Percentiles rank a stretch among this genome's conserved stretches.
These are phyloP conservation scores for Pestalotiopsis sp. DNA, from an alignment of 2,329 filamentous ascomycete genomes.

Conservation along the genomic window DNA sequence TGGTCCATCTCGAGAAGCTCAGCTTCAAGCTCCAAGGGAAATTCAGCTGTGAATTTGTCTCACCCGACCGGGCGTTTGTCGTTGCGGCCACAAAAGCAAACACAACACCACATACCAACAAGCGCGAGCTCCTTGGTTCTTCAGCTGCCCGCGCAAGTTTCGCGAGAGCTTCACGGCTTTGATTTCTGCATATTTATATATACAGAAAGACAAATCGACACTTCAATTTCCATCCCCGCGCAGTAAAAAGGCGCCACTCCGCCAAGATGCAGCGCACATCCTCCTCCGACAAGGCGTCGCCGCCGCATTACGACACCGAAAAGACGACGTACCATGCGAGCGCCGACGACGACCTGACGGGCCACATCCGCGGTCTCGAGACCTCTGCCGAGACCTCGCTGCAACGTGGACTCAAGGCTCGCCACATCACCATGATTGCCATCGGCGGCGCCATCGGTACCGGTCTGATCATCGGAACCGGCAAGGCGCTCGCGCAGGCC, in stretches of 20 bases:
- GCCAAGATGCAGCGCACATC: slow-evolving; percentile 32
- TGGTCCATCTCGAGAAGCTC: neutral
- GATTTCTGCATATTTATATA: neutral
- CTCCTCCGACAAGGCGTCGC: slow-evolving; percentile 25
- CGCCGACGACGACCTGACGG: slow-evolving; percentile 23
- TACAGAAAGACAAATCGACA: neutral
- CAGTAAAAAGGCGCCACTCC: neutral
- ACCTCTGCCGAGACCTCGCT: slow-evolving; percentile 50
- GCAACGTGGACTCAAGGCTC: slow-evolving; percentile 55
- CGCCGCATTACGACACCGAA: slow-evolving; percentile 23
- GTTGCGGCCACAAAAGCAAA: neutral
- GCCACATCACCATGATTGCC: slow-evolving; percentile 64
- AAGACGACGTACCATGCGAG: slow-evolving; percentile 25
- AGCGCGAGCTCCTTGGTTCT: neutral
- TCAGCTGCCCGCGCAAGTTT: neutral
- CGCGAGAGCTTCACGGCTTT: neutral
- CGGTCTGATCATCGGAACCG: slow-evolving; percentile 73
- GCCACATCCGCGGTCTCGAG: slow-evolving; percentile 50
- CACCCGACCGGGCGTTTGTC: neutral
- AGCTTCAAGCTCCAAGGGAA: neutral
- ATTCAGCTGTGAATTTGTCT: neutral
- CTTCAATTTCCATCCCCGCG: neutral
- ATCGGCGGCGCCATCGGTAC: slow-evolving; percentile 77
- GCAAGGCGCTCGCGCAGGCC: slow-evolving; percentile 54
- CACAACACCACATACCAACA: neutral